Conservation (phyloP, 371 early-diverging fungal genomes). For the Mucor sp. region DNA sequence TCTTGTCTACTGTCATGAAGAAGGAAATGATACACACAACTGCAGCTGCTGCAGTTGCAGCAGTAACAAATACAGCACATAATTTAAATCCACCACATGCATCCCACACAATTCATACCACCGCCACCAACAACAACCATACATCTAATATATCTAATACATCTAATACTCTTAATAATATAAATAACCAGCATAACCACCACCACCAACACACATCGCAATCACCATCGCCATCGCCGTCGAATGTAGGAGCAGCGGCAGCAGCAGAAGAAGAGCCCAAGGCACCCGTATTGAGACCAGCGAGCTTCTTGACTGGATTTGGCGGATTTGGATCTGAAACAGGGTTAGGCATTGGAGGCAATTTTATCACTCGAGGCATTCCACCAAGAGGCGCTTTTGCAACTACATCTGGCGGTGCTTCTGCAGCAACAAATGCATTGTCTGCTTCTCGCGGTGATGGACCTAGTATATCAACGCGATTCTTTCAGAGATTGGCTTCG, state of each 20-base stretch:
- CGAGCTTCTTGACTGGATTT: conserved; percentile 49
- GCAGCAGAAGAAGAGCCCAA: conserved; percentile 6
- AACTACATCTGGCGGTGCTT: neutral
- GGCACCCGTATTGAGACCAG: conserved; percentile 34
- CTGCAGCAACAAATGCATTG: neutral
- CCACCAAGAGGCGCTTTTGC: conserved; percentile 25
- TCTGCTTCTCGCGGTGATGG: conserved; percentile 11
- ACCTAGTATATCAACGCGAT: conserved; percentile 50
- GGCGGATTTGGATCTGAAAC: conserved; percentile 28
- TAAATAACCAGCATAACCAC: neutral
- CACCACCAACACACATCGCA: neutral
- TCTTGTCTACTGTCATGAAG: conserved; percentile 26
- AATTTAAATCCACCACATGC: neutral
- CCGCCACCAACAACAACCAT: neutral
- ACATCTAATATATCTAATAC: conserved; percentile 3
- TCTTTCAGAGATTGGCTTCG: conserved; percentile 49
- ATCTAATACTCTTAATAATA: neutral
- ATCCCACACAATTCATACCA: neutral
- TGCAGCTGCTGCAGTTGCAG: neutral
- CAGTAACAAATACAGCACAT: neutral
- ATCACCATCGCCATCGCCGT: conserved; percentile 5
- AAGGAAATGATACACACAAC: conserved; percentile 15
- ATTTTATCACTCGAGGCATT: conserved; percentile 41
- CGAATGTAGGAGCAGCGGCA: neutral
- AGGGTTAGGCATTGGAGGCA: conserved; percentile 13